Conservation (phyloP, 2,329 filamentous ascomycete genomes). For the Xylaria sp. region DNA sequence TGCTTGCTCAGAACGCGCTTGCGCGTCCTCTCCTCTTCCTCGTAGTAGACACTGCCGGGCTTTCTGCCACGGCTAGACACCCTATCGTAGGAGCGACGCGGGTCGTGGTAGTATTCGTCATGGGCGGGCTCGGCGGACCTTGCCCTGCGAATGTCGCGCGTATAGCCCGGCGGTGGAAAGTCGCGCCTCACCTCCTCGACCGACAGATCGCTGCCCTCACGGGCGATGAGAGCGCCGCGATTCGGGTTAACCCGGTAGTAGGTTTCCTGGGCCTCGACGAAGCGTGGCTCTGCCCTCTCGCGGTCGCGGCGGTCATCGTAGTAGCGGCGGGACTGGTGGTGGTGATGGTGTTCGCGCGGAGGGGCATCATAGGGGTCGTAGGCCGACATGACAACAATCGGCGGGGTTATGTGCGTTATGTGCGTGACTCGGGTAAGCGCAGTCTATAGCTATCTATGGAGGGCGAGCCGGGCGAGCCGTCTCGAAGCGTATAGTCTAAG, state of each 20-base stretch:
- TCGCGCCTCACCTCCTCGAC: slow-evolving; percentile 87
- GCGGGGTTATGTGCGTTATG: background rate
- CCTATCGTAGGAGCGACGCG: slow-evolving; percentile 46
- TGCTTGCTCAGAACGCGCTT: slow-evolving; percentile 69
- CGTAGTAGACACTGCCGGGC: slow-evolving; percentile 62
- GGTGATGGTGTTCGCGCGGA: slow-evolving; percentile 56
- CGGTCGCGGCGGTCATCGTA: slow-evolving; percentile 59
- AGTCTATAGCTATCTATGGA: background rate
- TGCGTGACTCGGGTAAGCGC: slow-evolving; percentile 23
- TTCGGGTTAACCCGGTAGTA: slow-evolving; percentile 59
- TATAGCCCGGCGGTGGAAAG: slow-evolving; percentile 77
- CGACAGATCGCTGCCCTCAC: slow-evolving; percentile 79
- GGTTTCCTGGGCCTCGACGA: slow-evolving; percentile 62
- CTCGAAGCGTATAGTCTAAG: background rate
- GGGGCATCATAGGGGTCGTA: slow-evolving; percentile 66
- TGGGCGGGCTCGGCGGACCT: slow-evolving; percentile 71
- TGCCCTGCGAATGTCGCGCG: slow-evolving; percentile 67
- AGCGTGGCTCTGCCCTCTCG: slow-evolving; percentile 64
- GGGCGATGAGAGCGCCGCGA: slow-evolving; percentile 65
- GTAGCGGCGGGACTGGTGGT: slow-evolving; percentile 56
- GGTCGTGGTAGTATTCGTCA: slow-evolving; percentile 70
- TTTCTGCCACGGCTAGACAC: slow-evolving; percentile 55
- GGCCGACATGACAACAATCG: slow-evolving; percentile 53
- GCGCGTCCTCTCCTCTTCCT: slow-evolving; percentile 67
- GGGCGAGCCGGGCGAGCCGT: background rate